Evolutionary conservation across 2,329 filamentous ascomycete species (phyloP).

Genomic region (Colletotrichum echinochloae): DNA sequence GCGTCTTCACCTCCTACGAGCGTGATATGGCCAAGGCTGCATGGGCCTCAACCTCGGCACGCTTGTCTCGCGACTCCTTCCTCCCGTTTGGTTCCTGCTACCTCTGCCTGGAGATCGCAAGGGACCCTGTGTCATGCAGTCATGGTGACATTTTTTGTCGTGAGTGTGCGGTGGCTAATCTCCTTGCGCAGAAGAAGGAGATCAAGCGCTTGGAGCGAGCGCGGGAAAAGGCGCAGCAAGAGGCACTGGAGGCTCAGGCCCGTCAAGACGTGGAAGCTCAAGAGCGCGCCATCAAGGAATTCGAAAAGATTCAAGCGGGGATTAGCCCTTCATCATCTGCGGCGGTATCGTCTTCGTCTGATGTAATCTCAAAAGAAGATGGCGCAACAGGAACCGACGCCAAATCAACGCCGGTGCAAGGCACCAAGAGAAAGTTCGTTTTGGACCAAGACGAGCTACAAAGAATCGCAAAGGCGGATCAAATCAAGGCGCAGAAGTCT

Average conservation of each 20-base stretch:
- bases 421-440: conserved; percentile 80
- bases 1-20: conserved; percentile 95
- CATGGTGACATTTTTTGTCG: conserved; percentile 94
- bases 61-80: conserved; percentile 90
- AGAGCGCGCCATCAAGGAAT: conserved; percentile 79
- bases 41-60: conserved; percentile 87
- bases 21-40: conserved; percentile 82
- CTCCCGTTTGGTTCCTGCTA: conserved; percentile 90
- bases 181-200: conserved; percentile 92
- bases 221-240: conserved; percentile 70
- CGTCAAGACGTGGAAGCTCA: conserved; percentile 77
- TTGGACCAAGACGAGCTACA: conserved; percentile 82
- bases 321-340: conserved; percentile 51
- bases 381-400: not conserved
- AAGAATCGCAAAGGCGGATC: conserved; percentile 76
- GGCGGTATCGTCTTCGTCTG: not conserved
- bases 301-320: conserved; percentile 87
- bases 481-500: conserved; percentile 74
- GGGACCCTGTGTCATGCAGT: conserved; percentile 84
- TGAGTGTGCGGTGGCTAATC: conserved; percentile 91
- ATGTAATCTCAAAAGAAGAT: not conserved
- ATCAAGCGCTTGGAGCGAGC: conserved; percentile 83
- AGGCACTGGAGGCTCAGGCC: conserved; percentile 70
- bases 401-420: conserved; percentile 39
- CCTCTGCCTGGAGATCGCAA: conserved; percentile 84